Conservation (phyloP, 2,329 filamentous ascomycete genomes). For the Colletotrichum tofieldiae region DNA sequence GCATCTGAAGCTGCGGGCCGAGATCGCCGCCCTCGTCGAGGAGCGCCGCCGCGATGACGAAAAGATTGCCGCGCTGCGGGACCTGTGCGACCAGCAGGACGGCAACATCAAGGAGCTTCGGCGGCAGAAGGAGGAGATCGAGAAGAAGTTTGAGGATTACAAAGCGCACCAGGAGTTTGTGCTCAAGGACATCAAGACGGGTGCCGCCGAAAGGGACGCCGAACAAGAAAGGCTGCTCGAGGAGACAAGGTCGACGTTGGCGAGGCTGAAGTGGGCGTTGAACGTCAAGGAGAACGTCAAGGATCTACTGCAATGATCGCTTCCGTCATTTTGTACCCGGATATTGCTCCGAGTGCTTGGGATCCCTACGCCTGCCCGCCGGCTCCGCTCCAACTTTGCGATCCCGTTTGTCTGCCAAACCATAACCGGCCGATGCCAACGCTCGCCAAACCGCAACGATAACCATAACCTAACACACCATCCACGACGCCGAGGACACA, state of each 20-base stretch:
- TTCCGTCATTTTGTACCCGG: neutral
- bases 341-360: no score
- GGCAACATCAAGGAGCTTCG: slow-evolving; percentile 74
- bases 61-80: slow-evolving; percentile 75
- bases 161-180: slow-evolving; percentile 75
- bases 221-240: slow-evolving; percentile 73
- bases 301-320: slow-evolving; percentile 63
- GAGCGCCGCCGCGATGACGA: slow-evolving; percentile 74
- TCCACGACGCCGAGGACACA: neutral
- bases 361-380: neutral
- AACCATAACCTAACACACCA: neutral
- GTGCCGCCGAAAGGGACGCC: slow-evolving; percentile 70
- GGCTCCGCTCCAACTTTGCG: neutral
- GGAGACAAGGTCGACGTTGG: slow-evolving; percentile 72
- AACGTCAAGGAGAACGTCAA: slow-evolving; percentile 75
- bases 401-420: neutral
- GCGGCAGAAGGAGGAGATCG: slow-evolving; percentile 75
- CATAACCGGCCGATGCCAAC: neutral
- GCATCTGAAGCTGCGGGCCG: slow-evolving; percentile 64
- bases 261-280: slow-evolving; percentile 82
- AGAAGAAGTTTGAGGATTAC: slow-evolving; percentile 74
- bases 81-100: slow-evolving; percentile 82
- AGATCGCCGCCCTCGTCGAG: slow-evolving; percentile 69
- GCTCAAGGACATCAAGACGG: slow-evolving; percentile 71
- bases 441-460: neutral